Evolutionary conservation across 192 early-diverging fungal genomes (phyloP).

Genomic region (Bifiguratus adelaidae): DNA sequence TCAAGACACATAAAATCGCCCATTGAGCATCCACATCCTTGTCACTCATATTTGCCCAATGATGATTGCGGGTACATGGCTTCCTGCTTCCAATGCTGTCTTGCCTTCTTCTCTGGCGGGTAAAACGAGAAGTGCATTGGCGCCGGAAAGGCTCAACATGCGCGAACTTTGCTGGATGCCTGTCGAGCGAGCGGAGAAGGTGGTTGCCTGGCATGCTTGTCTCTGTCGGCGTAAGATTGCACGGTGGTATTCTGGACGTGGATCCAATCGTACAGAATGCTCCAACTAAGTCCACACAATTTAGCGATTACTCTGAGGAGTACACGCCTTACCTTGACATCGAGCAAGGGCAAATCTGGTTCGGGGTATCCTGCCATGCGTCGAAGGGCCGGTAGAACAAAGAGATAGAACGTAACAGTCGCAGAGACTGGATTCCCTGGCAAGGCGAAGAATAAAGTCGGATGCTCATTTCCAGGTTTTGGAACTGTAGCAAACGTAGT

Average conservation of each 20-base stretch:
- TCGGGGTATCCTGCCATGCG: constrained; percentile 59
- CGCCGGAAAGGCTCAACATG: constrained; percentile 61
- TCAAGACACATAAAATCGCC: no score
- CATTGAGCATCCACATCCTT: no score
- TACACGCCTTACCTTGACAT: constrained; percentile 41
- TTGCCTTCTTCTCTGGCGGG: constrained; percentile 32
- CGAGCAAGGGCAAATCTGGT: constrained; percentile 34
- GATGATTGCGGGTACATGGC: constrained; percentile 36
- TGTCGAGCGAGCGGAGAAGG: constrained; percentile 44
- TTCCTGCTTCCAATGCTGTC: constrained; percentile 20
- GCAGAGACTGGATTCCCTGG: constrained; percentile 96
- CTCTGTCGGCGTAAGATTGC: constrained; percentile 21
- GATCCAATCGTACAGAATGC: constrained; percentile 45
- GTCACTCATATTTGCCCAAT: constrained; percentile 45
- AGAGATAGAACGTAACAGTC: constrained; percentile 78
- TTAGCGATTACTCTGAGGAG: neutral
- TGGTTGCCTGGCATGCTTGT: neutral
- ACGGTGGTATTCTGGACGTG: constrained; percentile 60
- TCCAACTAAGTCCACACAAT: constrained; percentile 19
- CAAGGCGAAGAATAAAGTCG: constrained; percentile 72
- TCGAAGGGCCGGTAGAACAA: constrained; percentile 77
- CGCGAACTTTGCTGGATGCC: constrained; percentile 73
- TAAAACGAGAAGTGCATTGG: constrained; percentile 72
- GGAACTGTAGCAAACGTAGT: constrained; percentile 83
- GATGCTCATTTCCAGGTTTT: constrained; percentile 9